These are phyloP conservation scores for Naganishia onofrii DNA, from an alignment of 768 basidiomycete species.

Conservation along the genomic window DNA sequence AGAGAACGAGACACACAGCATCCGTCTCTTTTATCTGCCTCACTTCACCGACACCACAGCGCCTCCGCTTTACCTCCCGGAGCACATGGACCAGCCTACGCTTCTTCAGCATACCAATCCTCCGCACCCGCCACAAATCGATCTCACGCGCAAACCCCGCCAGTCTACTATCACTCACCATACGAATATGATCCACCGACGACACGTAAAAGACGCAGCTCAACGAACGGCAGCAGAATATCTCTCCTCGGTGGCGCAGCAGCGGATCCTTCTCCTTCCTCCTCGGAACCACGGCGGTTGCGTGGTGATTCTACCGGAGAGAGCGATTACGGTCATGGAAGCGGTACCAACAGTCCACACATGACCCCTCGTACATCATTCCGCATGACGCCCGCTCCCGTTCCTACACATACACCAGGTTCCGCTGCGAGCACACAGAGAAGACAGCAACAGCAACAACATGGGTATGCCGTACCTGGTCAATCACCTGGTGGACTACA, in stretches of 20 bases:
- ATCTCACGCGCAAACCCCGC: neutral
- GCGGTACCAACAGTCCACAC: slow-evolving; percentile 7
- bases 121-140: neutral
- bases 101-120: neutral
- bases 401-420: neutral
- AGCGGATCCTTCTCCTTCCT: neutral
- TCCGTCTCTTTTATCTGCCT: neutral
- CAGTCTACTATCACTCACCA: slow-evolving; percentile 5
- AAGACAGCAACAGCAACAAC: slow-evolving; percentile 16
- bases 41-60: slow-evolving; percentile 17
- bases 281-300: slow-evolving; percentile 13
- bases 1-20: neutral
- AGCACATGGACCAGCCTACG: slow-evolving; percentile 8
- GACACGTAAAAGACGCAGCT: slow-evolving; percentile 13
- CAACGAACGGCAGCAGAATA: neutral
- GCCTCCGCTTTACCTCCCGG: slow-evolving; percentile 11
- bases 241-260: slow-evolving; percentile 2
- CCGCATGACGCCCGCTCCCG: neutral
- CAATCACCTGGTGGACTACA: neutral
- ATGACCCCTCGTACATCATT: slow-evolving; percentile 2
- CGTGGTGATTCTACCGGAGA: slow-evolving; percentile 23
- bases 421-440: neutral
- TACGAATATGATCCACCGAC: neutral
- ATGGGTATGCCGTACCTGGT: neutral
- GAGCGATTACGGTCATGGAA: slow-evolving; percentile 8